These are phyloP conservation scores for Phytomonas sp. DNA, from an alignment of 208 protist species.

Conservation along the genomic window DNA sequence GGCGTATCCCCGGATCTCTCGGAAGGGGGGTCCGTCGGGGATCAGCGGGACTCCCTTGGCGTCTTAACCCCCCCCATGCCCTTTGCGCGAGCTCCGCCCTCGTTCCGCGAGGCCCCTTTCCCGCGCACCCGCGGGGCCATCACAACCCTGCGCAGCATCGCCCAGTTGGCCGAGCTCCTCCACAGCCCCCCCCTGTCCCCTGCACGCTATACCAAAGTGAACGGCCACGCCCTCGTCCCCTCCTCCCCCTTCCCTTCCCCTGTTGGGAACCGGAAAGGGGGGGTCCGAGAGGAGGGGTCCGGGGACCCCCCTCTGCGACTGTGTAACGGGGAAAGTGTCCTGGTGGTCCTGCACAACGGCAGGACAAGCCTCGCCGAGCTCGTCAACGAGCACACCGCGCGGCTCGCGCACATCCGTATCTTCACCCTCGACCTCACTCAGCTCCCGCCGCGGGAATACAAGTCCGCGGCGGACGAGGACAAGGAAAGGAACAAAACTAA, in stretches of 20 bases:
- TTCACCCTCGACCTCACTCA: conserved; percentile 53
- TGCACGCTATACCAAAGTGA: conserved; percentile 1
- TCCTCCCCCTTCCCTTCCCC: not conserved
- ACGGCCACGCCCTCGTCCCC: not conserved
- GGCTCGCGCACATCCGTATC: conserved; percentile 47
- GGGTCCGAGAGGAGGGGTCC: not conserved
- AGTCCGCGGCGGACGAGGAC: not conserved
- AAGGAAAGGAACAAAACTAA: conserved; percentile 2
- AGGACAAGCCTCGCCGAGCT: conserved; percentile 18
- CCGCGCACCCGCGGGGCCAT: conserved; percentile 21
- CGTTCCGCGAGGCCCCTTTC: not conserved
- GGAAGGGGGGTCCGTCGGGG: not conserved
- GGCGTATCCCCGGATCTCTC: not conserved
- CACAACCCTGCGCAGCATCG: conserved; percentile 31
- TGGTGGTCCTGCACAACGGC: conserved; percentile 44
- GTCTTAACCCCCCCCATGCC: no score
- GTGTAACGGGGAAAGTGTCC: conserved; percentile 42
- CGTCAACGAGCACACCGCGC: conserved; percentile 26
- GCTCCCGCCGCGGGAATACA: conserved; percentile 47
- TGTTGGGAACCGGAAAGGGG: no score
- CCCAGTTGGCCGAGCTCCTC: conserved; percentile 27
- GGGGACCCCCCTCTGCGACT: conserved; percentile 20
- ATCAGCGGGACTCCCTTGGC: not conserved
- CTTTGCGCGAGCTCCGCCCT: no score
- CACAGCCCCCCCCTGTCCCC: conserved; percentile 15